Percentiles rank a stretch among this genome's conserved stretches.
These are phyloP conservation scores for Yamadazyma trypodendri DNA, from an alignment of 1,139 yeast species.

Conservation along the genomic window DNA sequence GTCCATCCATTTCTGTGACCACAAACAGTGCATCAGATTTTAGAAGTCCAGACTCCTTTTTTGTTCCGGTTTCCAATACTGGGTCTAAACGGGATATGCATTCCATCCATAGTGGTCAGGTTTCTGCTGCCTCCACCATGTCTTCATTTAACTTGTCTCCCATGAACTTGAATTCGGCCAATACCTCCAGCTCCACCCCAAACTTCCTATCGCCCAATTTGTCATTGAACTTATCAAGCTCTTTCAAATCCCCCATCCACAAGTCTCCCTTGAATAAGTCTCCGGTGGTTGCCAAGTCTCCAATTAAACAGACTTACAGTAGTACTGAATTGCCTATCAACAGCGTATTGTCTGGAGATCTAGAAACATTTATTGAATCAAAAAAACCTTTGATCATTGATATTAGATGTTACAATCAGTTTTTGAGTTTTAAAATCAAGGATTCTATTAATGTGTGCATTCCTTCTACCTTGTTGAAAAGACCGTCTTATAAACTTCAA, in stretches of 20 bases:
- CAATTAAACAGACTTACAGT: slow-evolving; percentile 1
- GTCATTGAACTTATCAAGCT: slow-evolving; percentile 1
- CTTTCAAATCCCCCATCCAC: slow-evolving; percentile 4
- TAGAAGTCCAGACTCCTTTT: background rate
- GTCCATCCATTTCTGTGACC: slow-evolving; percentile 3
- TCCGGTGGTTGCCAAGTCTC: slow-evolving; percentile 7
- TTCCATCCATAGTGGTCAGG: background rate
- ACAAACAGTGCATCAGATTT: background rate
- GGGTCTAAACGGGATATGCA: no score
- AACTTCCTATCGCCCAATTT: slow-evolving; percentile 5
- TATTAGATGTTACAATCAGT: slow-evolving; percentile 37
- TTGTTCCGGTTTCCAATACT: background rate
- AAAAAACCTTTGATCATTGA: slow-evolving; percentile 27
- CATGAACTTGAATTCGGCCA: slow-evolving; percentile 4
- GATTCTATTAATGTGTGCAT: slow-evolving; percentile 37
- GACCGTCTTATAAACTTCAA: slow-evolving; percentile 31
- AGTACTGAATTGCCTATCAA: slow-evolving; percentile 6
- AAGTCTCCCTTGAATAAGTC: slow-evolving; percentile 7
- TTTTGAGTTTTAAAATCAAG: slow-evolving; percentile 26
- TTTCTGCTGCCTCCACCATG: slow-evolving; percentile 1
- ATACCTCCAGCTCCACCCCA: slow-evolving; percentile 5
- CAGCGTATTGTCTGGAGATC: background rate
- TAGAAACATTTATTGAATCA: slow-evolving; percentile 3
- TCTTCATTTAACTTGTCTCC: slow-evolving; percentile 2
- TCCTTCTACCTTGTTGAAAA: slow-evolving; percentile 41